Evolutionary conservation across 2,329 filamentous ascomycete species (phyloP).

Genomic region (Claviceps sorghi): DNA sequence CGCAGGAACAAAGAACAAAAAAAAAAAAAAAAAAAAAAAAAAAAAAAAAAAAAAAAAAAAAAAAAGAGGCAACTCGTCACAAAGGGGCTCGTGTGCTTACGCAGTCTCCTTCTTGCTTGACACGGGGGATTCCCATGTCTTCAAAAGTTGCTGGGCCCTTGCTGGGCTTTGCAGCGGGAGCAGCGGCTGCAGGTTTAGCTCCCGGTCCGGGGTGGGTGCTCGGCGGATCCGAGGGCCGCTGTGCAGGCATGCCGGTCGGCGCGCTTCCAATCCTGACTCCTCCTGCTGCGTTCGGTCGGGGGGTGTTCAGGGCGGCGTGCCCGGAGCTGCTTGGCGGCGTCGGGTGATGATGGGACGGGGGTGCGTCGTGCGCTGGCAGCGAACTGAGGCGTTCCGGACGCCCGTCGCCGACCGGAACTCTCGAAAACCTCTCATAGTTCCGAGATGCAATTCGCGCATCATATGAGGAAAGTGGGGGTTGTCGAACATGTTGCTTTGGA

Average conservation of each 20-base stretch:
- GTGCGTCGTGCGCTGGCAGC: constrained; percentile 13
- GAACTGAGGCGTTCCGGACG: constrained; percentile 21
- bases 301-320: constrained; percentile 8
- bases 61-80: no score
- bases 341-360: constrained; percentile 5
- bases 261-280: constrained; percentile 22
- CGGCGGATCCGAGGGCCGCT: constrained; percentile 2
- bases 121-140: constrained; percentile 87
- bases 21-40: no score
- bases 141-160: constrained; percentile 93
- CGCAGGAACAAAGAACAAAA: no score
- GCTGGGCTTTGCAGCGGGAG: constrained; percentile 22
- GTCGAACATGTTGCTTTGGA: constrained; percentile 13
- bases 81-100: constrained; percentile 49
- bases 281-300: constrained; percentile 10
- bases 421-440: constrained; percentile 16
- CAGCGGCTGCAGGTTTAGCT: constrained; percentile 17
- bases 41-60: no score
- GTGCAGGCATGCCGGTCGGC: constrained; percentile 17
- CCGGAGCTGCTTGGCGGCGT: constrained; percentile 10
- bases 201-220: constrained; percentile 10
- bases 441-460: constrained; percentile 4
- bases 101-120: constrained; percentile 77
- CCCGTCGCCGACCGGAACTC: constrained; percentile 17
- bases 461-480: constrained; percentile 6